Conservation (phyloP, 129 eudicot species). For the Solidago caesia region DNA sequence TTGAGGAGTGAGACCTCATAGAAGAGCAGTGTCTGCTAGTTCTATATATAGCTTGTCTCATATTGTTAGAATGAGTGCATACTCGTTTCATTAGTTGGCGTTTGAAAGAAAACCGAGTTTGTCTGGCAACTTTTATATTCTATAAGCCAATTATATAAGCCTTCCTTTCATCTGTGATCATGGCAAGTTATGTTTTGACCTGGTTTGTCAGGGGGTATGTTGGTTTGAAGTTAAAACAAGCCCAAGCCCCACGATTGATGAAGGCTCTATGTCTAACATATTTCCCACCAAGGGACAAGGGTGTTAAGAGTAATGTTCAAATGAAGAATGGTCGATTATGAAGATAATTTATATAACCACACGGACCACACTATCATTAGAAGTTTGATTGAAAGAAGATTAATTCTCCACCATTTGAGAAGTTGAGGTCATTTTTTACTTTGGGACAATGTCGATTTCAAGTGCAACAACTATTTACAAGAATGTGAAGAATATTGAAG, state of each 20-base stretch:
- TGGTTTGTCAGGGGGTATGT: slow-evolving; percentile 82
- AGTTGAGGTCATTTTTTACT: slow-evolving; percentile 38
- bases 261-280: slow-evolving; percentile 44
- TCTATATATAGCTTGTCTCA: not conserved
- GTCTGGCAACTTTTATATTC: slow-evolving; percentile 8
- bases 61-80: not conserved
- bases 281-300: slow-evolving; percentile 52
- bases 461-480: slow-evolving; percentile 47
- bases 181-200: slow-evolving; percentile 50
- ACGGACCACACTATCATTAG: slow-evolving; percentile 43
- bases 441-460: slow-evolving; percentile 44
- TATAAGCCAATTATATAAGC: slow-evolving; percentile 23
- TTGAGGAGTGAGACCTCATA: slow-evolving; percentile 8
- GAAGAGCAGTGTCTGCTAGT: not conserved
- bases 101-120: not conserved
- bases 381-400: slow-evolving; percentile 67
- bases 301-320: slow-evolving; percentile 48
- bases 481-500: slow-evolving; percentile 58
- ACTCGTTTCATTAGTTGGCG: not conserved
- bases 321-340: slow-evolving; percentile 51
- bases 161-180: slow-evolving; percentile 27
- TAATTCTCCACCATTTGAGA: slow-evolving; percentile 48
- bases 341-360: slow-evolving; percentile 42
- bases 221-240: slow-evolving; percentile 80
- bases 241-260: slow-evolving; percentile 76